Conservation (phyloP, 768 basidiomycete genomes). For the Lyophyllum semitale region DNA sequence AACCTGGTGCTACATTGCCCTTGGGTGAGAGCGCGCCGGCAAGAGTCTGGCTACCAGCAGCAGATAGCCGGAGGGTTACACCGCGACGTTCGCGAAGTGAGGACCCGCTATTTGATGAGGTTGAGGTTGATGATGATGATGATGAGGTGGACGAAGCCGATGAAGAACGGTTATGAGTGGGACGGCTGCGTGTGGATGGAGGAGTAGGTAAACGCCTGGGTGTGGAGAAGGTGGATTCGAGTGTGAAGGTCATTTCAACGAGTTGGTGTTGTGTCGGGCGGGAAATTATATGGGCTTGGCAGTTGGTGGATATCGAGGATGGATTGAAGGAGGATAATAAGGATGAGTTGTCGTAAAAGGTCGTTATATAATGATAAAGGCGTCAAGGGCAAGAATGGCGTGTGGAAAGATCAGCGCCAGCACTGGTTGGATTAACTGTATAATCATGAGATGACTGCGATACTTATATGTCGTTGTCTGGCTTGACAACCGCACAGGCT, state of each 20-base stretch:
- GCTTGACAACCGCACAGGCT: not conserved
- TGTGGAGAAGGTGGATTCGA: slow-evolving; percentile 4
- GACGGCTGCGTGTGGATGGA: slow-evolving; percentile 11
- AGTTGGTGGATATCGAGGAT: not conserved
- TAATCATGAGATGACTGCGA: not conserved
- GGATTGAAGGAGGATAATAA: not conserved
- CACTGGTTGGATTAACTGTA: not conserved
- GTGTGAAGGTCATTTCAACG: slow-evolving; percentile 4
- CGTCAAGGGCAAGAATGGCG: not conserved
- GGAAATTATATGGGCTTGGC: not conserved
- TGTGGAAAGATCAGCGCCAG: slow-evolving; percentile 9
- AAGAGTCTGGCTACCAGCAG: not conserved
- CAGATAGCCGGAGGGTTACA: slow-evolving; percentile 13
- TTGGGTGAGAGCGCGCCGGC: not conserved
- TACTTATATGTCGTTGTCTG: not conserved
- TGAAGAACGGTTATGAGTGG: slow-evolving; percentile 1
- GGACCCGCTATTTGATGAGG: not conserved
- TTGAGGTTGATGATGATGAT: slow-evolving; percentile 3
- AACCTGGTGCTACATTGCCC: not conserved
- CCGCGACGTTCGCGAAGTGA: slow-evolving; percentile 19
- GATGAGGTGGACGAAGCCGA: slow-evolving; percentile 12
- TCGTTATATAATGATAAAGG: slow-evolving; percentile 4
- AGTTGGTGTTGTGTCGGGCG: not conserved
- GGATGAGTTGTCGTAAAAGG: slow-evolving; percentile 3
- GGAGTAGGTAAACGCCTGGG: not conserved